These are phyloP conservation scores for Gossypium aridum DNA, from an alignment of 441 rosid genomes.

Conservation along the genomic window DNA sequence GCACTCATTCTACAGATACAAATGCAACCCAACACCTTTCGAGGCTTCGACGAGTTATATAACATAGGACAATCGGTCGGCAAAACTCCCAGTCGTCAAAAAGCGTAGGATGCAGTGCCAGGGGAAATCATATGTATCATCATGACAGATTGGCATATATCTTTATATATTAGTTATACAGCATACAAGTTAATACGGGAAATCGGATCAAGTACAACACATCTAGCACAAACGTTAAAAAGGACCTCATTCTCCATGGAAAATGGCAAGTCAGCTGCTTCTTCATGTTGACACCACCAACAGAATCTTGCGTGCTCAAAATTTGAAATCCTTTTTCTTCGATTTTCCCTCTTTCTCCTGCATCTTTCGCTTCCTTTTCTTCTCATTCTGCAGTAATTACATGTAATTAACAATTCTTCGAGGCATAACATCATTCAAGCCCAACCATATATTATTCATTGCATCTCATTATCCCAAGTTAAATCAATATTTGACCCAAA, in stretches of 20 bases:
- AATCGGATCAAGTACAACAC: background rate
- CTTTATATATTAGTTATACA: background rate
- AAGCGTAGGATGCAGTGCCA: background rate
- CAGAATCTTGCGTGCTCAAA: constrained; percentile 25
- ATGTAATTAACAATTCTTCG: background rate
- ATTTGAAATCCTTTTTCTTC: constrained; percentile 93
- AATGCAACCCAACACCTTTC: background rate
- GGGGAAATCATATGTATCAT: background rate
- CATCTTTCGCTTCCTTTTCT: constrained; percentile 87
- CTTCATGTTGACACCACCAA: background rate
- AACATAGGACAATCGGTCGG: background rate
- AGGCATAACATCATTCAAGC: too few species aligned
- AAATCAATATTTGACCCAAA: background rate
- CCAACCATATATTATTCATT: background rate
- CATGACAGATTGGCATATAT: background rate
- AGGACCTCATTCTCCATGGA: background rate
- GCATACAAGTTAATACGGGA: background rate
- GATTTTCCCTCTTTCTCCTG: constrained; percentile 92
- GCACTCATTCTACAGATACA: background rate
- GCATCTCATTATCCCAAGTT: background rate
- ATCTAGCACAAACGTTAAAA: background rate
- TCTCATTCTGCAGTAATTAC: constrained; percentile 64
- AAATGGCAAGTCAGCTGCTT: background rate
- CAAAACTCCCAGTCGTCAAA: background rate
- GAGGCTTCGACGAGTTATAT: background rate